These are phyloP conservation scores for Debaryomyces sp. DNA, from an alignment of 1,139 yeast genomes.

Conservation along the genomic window DNA sequence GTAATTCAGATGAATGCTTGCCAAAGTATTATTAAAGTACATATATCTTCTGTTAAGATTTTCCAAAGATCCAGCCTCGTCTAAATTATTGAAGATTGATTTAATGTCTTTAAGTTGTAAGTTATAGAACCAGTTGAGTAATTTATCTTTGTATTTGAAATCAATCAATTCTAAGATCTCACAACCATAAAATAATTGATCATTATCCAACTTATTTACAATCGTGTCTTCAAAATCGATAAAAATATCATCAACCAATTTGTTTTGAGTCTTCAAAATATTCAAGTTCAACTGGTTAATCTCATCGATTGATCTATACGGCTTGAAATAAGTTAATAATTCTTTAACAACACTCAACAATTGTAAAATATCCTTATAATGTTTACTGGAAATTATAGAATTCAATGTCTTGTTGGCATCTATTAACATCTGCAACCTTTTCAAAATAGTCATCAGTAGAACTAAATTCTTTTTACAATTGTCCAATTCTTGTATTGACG, in stretches of 20 bases:
- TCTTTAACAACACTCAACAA: constrained; percentile 79
- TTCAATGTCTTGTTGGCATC: constrained; percentile 74
- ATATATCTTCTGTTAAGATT: constrained; percentile 80
- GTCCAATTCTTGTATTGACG: constrained; percentile 77
- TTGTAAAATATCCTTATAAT: constrained; percentile 69
- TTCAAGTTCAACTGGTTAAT: constrained; percentile 69
- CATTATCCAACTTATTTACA: constrained; percentile 23
- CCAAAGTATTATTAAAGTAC: constrained; percentile 73
- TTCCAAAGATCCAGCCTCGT: constrained; percentile 94
- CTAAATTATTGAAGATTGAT: constrained; percentile 71
- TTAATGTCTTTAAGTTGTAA: constrained; percentile 73
- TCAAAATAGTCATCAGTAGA: constrained; percentile 79
- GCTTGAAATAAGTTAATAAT: constrained; percentile 72
- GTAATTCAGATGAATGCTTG: constrained; percentile 57
- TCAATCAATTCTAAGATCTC: constrained; percentile 71
- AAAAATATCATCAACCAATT: constrained; percentile 72
- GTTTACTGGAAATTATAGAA: constrained; percentile 41
- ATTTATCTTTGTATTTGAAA: constrained; percentile 57
- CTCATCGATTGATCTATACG: constrained; percentile 82
- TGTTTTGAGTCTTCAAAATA: constrained; percentile 64
- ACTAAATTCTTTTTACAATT: constrained; percentile 81
- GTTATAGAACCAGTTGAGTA: constrained; percentile 75
- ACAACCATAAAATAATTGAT: constrained; percentile 62
- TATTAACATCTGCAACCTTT: constrained; percentile 83
- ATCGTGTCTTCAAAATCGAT: constrained; percentile 64